Evolutionary conservation across 140 eudicot genomes (phyloP).

Genomic region (Senecio squalidus): DNA sequence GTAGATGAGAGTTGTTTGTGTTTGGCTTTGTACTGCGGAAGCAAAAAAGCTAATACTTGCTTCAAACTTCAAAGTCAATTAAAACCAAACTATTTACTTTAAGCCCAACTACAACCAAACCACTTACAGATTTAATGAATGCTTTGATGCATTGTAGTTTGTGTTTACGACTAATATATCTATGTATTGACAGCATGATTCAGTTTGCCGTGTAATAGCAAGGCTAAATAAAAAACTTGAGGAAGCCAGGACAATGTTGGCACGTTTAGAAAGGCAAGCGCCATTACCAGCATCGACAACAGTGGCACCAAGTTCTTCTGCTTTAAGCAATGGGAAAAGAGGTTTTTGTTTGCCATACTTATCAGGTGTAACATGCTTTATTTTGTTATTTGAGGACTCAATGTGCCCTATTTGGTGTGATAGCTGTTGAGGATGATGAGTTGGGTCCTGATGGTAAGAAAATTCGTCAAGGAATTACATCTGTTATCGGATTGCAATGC

Average conservation of each 20-base stretch:
- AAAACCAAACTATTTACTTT: too few relatives aligned
- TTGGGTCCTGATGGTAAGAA: slow-evolving; percentile 76
- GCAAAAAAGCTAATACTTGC: too few relatives aligned
- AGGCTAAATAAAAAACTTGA: slow-evolving; percentile 96
- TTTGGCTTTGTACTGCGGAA: too few relatives aligned
- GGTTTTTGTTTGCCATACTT: slow-evolving; percentile 37
- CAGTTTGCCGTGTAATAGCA: slow-evolving; percentile 96
- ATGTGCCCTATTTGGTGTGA: background rate
- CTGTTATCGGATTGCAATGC: slow-evolving; percentile 81
- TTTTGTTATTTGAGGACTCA: background rate
- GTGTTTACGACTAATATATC: background rate
- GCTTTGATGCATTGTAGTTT: too few relatives aligned
- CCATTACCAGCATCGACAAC: slow-evolving; percentile 54
- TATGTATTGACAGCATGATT: slow-evolving; percentile 76
- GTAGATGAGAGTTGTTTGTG: background rate
- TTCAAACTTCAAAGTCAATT: too few relatives aligned
- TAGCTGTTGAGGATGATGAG: slow-evolving; percentile 84
- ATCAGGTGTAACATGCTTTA: background rate
- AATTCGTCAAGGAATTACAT: slow-evolving; percentile 69
- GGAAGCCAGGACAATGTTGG: slow-evolving; percentile 81
- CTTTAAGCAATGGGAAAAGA: slow-evolving; percentile 93
- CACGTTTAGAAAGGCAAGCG: slow-evolving; percentile 86
- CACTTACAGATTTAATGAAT: too few relatives aligned
- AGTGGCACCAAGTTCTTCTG: slow-evolving; percentile 46
- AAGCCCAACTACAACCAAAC: too few relatives aligned